Conservation (phyloP, 2,329 filamentous ascomycete genomes). For the Lasiodiplodia theobromae region DNA sequence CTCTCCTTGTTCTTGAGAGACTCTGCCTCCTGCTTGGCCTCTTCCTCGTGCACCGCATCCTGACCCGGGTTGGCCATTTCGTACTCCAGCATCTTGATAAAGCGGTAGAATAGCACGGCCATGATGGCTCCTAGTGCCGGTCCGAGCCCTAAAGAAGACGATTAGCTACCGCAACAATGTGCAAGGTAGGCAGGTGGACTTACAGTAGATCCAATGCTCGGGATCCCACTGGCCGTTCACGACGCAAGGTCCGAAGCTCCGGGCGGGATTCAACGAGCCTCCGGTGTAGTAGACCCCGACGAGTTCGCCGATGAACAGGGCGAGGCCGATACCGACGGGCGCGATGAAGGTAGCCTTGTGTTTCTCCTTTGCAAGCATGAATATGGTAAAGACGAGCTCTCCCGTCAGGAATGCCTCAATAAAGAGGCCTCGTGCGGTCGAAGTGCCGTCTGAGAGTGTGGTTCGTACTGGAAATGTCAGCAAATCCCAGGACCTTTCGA, state of each 20-base stretch:
- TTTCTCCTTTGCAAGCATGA: constrained; percentile 75
- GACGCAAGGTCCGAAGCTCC: constrained; percentile 51
- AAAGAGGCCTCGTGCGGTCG: constrained; percentile 45
- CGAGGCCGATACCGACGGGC: constrained; percentile 74
- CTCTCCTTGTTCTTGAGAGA: constrained; percentile 26
- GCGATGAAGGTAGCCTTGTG: constrained; percentile 75
- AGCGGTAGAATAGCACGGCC: constrained; percentile 56
- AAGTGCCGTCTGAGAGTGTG: constrained; percentile 42
- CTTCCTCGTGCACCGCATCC: constrained; percentile 55
- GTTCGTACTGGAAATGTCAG: constrained; percentile 38
- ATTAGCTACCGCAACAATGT: not conserved
- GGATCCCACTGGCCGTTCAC: constrained; percentile 45
- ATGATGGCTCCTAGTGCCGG: constrained; percentile 54
- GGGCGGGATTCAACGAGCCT: constrained; percentile 51
- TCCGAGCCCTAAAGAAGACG: constrained; percentile 46
- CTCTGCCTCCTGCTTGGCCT: constrained; percentile 23
- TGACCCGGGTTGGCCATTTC: constrained; percentile 59
- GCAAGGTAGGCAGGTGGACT: not conserved
- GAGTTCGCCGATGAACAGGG: constrained; percentile 69
- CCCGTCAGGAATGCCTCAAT: constrained; percentile 51
- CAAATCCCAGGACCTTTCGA: too few relatives aligned
- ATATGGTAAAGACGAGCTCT: constrained; percentile 50
- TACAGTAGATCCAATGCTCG: constrained; percentile 54
- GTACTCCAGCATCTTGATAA: constrained; percentile 59
- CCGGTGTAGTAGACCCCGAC: constrained; percentile 56